phyloP scores from a whole-genome alignment of 352 stramenopile genomes.

The Phytophthora tentaculata region DNA sequence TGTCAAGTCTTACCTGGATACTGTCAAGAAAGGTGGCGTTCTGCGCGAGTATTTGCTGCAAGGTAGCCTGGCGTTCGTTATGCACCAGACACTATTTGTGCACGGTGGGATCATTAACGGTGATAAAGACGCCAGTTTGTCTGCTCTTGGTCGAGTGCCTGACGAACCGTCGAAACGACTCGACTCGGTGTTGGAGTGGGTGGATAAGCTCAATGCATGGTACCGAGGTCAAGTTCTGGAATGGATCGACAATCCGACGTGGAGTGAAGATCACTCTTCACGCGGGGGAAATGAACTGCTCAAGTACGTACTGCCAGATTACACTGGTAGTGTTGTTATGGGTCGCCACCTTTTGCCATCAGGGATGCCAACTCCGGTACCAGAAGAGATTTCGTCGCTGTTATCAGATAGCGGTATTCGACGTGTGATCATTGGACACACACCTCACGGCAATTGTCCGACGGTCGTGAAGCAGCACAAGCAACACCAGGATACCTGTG shows the following conservation, averaged over 20 bases:
- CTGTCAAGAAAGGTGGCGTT: conserved; percentile 74
- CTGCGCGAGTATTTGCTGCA: conserved; percentile 87
- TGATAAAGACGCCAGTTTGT: conserved; percentile 39
- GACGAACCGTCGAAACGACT: conserved; percentile 37
- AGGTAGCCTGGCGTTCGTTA: conserved; percentile 79
- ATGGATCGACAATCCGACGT: conserved; percentile 83
- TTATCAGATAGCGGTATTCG: conserved; percentile 81
- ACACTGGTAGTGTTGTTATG: conserved; percentile 76
- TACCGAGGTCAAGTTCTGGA: conserved; percentile 75
- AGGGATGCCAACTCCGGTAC: conserved; percentile 77
- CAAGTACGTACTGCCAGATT: conserved; percentile 71
- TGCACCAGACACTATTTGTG: conserved; percentile 92
- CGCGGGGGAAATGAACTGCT: conserved; percentile 75
- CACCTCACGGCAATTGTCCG: conserved; percentile 91
- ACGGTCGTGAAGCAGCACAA: conserved; percentile 77
- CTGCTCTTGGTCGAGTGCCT: conserved; percentile 82
- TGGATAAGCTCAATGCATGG: conserved; percentile 84
- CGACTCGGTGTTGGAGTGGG: conserved; percentile 58
- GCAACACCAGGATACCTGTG: conserved; percentile 16
- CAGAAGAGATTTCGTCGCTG: conserved; percentile 46
- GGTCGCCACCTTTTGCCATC: conserved; percentile 68
- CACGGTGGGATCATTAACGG: conserved; percentile 88
- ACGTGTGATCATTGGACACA: conserved; percentile 92
- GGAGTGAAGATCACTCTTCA: conserved; percentile 56
- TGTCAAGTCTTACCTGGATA: conserved; percentile 76